A percentile compares a stretch with the other conserved stretches of the same genome.
These are phyloP conservation scores for Graphilbum fragrans DNA, from an alignment of 2,329 filamentous ascomycete genomes.

Conservation along the genomic window DNA sequence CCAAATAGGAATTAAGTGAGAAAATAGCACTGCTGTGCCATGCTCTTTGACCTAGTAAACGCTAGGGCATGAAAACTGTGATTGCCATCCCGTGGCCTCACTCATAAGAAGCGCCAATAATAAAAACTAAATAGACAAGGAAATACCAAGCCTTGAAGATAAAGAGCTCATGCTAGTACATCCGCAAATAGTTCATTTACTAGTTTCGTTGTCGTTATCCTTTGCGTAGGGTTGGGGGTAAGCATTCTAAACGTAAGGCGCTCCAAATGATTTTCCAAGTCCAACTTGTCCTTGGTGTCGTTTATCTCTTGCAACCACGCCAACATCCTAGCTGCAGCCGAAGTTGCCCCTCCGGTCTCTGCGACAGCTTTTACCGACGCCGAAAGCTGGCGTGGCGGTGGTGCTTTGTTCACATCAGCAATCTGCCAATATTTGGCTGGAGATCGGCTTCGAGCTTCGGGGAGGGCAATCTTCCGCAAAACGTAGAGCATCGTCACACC, in stretches of 20 bases:
- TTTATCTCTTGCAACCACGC: conserved; percentile 42
- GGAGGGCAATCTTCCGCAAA: conserved; percentile 40
- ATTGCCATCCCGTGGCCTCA: too few relatives aligned
- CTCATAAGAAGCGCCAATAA: too few relatives aligned
- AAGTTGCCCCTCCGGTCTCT: conserved; percentile 3
- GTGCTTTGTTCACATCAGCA: conserved; percentile 34
- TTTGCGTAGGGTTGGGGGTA: conserved; percentile 33
- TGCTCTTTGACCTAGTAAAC: too few relatives aligned
- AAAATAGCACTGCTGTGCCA: too few relatives aligned
- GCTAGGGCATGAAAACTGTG: too few relatives aligned
- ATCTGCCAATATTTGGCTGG: conserved; percentile 46
- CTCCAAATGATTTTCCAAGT: conserved; percentile 35
- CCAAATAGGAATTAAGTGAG: too few relatives aligned
- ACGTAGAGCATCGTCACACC: conserved; percentile 51
- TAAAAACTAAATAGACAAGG: too few relatives aligned
- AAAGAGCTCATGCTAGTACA: neutral
- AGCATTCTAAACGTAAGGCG: conserved; percentile 42
- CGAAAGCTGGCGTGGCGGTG: conserved; percentile 12
- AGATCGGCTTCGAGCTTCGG: conserved; percentile 35
- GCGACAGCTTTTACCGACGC: conserved; percentile 12
- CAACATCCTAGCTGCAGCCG: conserved; percentile 40
- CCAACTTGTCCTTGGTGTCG: conserved; percentile 32
- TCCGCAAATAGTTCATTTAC: conserved; percentile 28
- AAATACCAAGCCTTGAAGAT: too few relatives aligned
- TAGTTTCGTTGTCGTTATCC: conserved; percentile 42